Evolutionary conservation across 2,329 filamentous ascomycete species (phyloP).

Genomic region (Fusarium robinianum): DNA sequence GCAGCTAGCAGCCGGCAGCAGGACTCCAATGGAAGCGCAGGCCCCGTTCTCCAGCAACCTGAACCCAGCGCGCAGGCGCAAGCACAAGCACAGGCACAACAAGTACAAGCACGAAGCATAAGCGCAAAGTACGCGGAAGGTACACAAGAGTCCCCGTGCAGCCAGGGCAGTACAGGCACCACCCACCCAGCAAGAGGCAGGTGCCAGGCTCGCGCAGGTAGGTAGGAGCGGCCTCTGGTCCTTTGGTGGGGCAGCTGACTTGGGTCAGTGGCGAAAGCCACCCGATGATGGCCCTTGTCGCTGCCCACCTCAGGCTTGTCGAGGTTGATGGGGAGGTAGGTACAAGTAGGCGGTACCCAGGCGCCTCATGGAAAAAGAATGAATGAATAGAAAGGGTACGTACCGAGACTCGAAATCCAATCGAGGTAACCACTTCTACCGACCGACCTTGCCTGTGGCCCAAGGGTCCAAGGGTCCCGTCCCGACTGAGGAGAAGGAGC

Average conservation of each 20-base stretch:
- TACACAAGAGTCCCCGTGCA: background rate
- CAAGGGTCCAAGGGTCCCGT: conserved; percentile 32
- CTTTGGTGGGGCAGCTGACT: conserved; percentile 43
- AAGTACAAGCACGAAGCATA: background rate
- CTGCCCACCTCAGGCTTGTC: too few relatives aligned
- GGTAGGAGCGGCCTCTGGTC: conserved; percentile 26
- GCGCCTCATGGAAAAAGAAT: conserved; percentile 18
- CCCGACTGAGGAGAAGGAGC: conserved; percentile 18
- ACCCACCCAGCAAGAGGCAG: conserved; percentile 18
- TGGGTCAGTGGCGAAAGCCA: conserved; percentile 39
- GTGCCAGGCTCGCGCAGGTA: conserved; percentile 13
- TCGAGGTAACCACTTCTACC: conserved; percentile 9
- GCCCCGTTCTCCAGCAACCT: conserved; percentile 23
- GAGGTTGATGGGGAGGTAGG: too few relatives aligned
- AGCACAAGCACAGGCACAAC: conserved; percentile 12
- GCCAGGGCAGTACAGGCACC: conserved; percentile 10
- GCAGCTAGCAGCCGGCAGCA: conserved; percentile 24
- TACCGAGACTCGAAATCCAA: conserved; percentile 16
- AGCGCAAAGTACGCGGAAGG: conserved; percentile 1
- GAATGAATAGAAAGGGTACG: conserved; percentile 18
- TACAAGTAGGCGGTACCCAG: too few relatives aligned
- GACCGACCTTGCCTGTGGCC: conserved; percentile 9
- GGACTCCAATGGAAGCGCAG: conserved; percentile 23
- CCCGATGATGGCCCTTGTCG: conserved; percentile 23
- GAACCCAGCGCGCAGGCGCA: conserved; percentile 9